These are phyloP conservation scores for Lichina pygmaea DNA, from an alignment of 495 filamentous ascomycete genomes.

Conservation along the genomic window DNA sequence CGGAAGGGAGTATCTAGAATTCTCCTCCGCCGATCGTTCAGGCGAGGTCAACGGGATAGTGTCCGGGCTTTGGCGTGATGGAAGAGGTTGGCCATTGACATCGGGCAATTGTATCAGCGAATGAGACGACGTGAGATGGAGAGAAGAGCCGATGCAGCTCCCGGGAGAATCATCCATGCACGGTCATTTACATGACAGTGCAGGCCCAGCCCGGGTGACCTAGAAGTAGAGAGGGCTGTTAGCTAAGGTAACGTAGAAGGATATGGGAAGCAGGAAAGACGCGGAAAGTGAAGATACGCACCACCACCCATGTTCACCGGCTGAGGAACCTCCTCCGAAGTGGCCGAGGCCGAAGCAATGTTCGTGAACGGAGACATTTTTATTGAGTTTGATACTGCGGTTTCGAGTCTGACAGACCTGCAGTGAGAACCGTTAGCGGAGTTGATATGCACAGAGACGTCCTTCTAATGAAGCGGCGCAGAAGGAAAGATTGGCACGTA, in stretches of 20 bases:
- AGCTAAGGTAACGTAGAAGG: not conserved
- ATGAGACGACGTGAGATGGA: too few relatives aligned
- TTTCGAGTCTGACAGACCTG: not conserved
- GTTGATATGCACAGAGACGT: not conserved
- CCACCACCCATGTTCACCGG: not conserved
- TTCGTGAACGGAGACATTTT: not conserved
- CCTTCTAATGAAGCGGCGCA: not conserved
- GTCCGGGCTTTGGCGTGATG: too few relatives aligned
- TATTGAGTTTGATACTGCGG: not conserved
- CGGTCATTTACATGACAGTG: not conserved
- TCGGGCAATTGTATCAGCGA: too few relatives aligned
- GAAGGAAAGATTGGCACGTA: not conserved
- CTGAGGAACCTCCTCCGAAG: not conserved
- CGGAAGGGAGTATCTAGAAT: too few relatives aligned
- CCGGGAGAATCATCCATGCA: too few relatives aligned
- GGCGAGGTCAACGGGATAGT: too few relatives aligned
- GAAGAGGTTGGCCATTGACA: too few relatives aligned
- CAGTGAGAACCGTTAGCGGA: not conserved
- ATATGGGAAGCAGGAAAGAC: not conserved
- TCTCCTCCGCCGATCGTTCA: too few relatives aligned
- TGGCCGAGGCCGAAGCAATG: not conserved
- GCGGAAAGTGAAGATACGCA: not conserved
- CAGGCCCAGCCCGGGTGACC: not conserved
- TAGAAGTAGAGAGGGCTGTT: not conserved
- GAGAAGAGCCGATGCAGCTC: too few relatives aligned